Percentiles rank a stretch among this genome's conserved stretches.
These are phyloP conservation scores for Dorcoceras hygrometricum DNA, from an alignment of 257 asterid genomes.

Conservation along the genomic window DNA sequence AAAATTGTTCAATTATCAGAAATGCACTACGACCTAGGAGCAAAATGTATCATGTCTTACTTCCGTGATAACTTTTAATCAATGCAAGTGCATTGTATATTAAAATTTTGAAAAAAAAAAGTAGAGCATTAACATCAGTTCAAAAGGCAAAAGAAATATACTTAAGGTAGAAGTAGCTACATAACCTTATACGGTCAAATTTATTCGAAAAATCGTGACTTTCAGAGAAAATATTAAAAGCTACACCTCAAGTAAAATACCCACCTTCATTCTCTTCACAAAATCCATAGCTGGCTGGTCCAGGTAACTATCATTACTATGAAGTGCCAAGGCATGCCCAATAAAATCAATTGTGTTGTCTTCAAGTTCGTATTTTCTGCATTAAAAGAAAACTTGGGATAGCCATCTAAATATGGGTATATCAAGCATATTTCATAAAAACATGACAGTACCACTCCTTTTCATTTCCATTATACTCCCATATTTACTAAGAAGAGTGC, in stretches of 20 bases:
- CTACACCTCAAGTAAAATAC: not conserved
- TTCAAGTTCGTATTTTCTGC: slow-evolving; percentile 92
- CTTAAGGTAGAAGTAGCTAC: not conserved
- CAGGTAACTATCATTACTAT: slow-evolving; percentile 81
- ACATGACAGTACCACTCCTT: not conserved
- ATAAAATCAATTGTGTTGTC: slow-evolving; percentile 89
- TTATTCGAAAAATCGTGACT: not conserved
- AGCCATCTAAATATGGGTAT: not conserved
- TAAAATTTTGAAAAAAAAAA: no score
- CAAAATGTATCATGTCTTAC: not conserved
- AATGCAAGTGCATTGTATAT: not conserved
- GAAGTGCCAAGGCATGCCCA: slow-evolving; percentile 92
- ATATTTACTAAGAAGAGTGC: no score
- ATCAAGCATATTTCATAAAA: not conserved
- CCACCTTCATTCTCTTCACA: slow-evolving; percentile 88
- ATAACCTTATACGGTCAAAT: not conserved
- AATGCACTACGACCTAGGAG: not conserved
- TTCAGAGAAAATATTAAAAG: not conserved
- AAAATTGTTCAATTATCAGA: not conserved
- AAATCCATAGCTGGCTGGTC: slow-evolving; percentile 85
- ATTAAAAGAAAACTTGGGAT: not conserved
- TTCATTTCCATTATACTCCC: not conserved
- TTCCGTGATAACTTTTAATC: not conserved
- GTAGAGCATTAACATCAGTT: no score
- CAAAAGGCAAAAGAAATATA: no score